Percentiles rank a stretch among this genome's conserved stretches.
Evolutionary conservation across 352 stramenopile genomes (phyloP).

Genomic region (Pythium coloratum): DNA sequence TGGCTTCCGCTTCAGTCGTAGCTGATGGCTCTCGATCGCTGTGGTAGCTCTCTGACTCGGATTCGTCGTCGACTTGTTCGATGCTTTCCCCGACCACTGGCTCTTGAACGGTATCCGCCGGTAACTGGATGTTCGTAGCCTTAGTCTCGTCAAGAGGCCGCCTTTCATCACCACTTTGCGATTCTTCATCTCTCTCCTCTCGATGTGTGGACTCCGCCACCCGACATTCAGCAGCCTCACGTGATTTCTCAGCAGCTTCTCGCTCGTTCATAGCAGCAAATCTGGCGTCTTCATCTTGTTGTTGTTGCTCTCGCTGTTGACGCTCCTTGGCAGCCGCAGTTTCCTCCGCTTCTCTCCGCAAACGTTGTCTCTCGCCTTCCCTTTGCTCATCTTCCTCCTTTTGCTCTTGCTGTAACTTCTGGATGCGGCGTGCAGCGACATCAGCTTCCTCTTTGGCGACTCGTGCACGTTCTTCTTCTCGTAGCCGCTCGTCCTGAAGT

Average conservation of each 20-base stretch:
- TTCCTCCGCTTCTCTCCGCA: constrained; percentile 13
- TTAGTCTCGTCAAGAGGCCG: not conserved
- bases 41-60: constrained; percentile 6
- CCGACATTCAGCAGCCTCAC: not conserved
- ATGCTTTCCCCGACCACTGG: not conserved
- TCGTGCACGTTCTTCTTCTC: constrained; percentile 29
- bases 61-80: not conserved
- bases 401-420: constrained; percentile 30
- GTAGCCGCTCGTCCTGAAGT: constrained; percentile 14
- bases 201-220: not conserved
- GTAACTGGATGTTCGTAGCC: not conserved
- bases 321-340: not conserved
- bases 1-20: not conserved
- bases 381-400: constrained; percentile 21
- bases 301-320: not conserved
- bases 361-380: constrained; percentile 15
- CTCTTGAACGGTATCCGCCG: not conserved
- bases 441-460: constrained; percentile 26
- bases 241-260: not conserved
- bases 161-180: not conserved
- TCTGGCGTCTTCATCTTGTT: not conserved
- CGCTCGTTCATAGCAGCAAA: not conserved
- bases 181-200: not conserved
- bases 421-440: constrained; percentile 14
- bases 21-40: not conserved